Base-by-base conservation (phyloP, 345 rosid genomes). In the Sisymbrium altissimum region DNA sequence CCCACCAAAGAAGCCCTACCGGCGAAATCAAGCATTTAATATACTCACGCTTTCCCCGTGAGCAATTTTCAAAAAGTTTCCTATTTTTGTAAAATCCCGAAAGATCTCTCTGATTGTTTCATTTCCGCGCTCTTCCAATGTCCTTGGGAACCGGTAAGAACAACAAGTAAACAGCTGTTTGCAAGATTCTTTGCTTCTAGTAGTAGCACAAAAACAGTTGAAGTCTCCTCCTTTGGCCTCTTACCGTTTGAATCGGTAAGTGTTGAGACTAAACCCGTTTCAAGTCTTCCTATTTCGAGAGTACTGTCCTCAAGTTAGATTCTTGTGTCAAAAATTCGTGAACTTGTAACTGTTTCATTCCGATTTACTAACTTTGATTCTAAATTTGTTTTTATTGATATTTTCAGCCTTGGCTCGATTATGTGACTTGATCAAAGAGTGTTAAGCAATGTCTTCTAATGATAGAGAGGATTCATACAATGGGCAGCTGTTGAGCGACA, bases 401-500 rank as follows among this genome's bases (percentile, higher is more conserved):
- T 62, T 64, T 76, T 63, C 69, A 69, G 78, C 62, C 11, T 49
- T 18, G 60, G 60, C 57, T 73, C 71, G 17, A 27, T 41, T 52
- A 12, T 5, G 55, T 57, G 68, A 39, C 41, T 32, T 55, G 60
- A 77, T 18, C 38, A 23, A 55, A 76, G 48, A 67, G 75, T 72
- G 68, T 49, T 35, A 60, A 78, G 79, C 76, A 86, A 82, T 85
- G 85, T 61, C 76, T 21, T 80, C 87, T 27, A 75, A 57, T 70
- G 79, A 38, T 60, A 65, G 64, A 56, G 74, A 71, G 15, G 76
- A 78, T 69, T 81, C 86, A 5, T 64, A 78, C 74, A 82, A 68
- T 78, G 83, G 76, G 19, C 81, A 79, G 76, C 76, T 93, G 58
- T 78, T 93, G 88, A 86, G 59, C 6, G 98, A 93, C 70, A 88